These are phyloP conservation scores for Akanthomyces muscarius DNA, from an alignment of 2,329 filamentous ascomycete species.

Conservation along the genomic window DNA sequence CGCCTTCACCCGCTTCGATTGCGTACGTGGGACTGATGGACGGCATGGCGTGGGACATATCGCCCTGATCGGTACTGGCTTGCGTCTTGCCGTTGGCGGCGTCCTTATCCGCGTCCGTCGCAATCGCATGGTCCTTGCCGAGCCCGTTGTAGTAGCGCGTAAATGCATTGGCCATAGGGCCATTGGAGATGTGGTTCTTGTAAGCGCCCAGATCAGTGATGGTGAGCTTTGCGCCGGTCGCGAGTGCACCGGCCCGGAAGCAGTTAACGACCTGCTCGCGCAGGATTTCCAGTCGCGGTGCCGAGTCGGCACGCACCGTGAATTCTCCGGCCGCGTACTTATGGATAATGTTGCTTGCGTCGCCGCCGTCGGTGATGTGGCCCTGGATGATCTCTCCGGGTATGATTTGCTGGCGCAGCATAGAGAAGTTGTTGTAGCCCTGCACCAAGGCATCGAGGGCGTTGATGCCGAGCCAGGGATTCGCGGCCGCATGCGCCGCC, in stretches of 20 bases:
- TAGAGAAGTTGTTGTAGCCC: constrained; percentile 43
- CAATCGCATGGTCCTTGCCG: constrained; percentile 25
- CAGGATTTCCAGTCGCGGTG: constrained; percentile 37
- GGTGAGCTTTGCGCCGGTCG: constrained; percentile 44
- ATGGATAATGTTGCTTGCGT: constrained; percentile 53
- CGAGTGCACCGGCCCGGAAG: constrained; percentile 34
- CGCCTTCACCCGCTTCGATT: constrained; percentile 32
- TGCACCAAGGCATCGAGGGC: constrained; percentile 53
- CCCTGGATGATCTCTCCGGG: constrained; percentile 47
- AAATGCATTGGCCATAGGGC: constrained; percentile 43
- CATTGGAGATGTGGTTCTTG: constrained; percentile 53
- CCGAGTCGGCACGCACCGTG: constrained; percentile 41
- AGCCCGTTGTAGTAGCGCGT: constrained; percentile 41
- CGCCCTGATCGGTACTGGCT: constrained; percentile 57
- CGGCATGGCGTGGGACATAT: constrained; percentile 55
- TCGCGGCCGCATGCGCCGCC: constrained; percentile 51
- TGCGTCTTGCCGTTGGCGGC: constrained; percentile 39
- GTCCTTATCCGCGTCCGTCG: constrained; percentile 37
- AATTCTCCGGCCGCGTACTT: constrained; percentile 43
- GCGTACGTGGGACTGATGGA: constrained; percentile 50
- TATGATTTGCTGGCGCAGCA: constrained; percentile 52
- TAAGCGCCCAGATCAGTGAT: constrained; percentile 41
- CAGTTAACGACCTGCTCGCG: constrained; percentile 38
- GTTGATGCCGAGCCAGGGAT: constrained; percentile 55
- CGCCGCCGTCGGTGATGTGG: constrained; percentile 50